Evolutionary conservation across 2,329 filamentous ascomycete genomes (phyloP), one percentile per base, ranked within the genome.

Genomic region (Fusarium miscanthi): DNA sequence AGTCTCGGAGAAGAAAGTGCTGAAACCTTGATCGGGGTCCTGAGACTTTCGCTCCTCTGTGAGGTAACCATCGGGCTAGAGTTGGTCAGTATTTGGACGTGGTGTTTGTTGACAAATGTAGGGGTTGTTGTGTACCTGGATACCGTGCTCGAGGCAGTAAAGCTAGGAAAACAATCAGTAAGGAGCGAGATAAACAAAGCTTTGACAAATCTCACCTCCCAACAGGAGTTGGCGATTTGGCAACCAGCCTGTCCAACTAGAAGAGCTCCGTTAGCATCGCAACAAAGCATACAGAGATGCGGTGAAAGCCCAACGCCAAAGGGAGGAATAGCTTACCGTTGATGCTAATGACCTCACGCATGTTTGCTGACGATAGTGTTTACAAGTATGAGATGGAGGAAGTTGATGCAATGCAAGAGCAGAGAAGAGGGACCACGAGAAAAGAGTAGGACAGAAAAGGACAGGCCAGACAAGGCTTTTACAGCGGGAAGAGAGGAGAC

Each of bases 221-320:
- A 99, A 92, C 96, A 98, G 80, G 96, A 96, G 90, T 99, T 99
- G 88, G 95, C 96, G 83, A 99, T 99, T 86, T 99, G 96, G 92
- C 96, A 98, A 93, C 96, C 96, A 84, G 96, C 96, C 91, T 99
- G 96, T 87, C 96, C 96, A 90, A 99, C 96, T 99, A 85, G 81
- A 82, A 57, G 79, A 72, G 84, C 80, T 81, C 77, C 75, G 87
- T 93, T 83, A 92, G 89, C 80, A 85, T 79, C 38, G 45, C 49
- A 30, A 30, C 13, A 41, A 69, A 31, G 33, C 23, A 41, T 66
- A 69, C 42, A 52, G 67, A 65, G 78, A 82, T 85, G 84, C 84
- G 84, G 85, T 85, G 82, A 86, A 76, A 74, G 74, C 72, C 75
- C 70, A 48, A 41, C 40, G 21, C 70, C 74, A 76, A 60, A 73